Percentiles rank a stretch among this genome's conserved stretches.
Conservation (phyloP, 306 rosid genomes). For the Trifolium fragiferum region DNA sequence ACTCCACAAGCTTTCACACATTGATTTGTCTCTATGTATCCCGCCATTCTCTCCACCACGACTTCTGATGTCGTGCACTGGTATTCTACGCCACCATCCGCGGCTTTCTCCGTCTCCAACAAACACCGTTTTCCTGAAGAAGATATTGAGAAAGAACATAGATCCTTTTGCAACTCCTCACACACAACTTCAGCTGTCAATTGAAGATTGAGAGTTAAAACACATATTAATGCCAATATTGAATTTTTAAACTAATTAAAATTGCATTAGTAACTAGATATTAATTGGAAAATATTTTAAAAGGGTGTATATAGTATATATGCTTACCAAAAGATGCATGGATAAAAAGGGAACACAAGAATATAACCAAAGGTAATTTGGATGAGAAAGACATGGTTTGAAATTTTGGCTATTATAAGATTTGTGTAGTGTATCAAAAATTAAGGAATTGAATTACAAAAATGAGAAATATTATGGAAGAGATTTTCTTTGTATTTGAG, state of each 20-base stretch:
- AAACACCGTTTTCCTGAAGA: constrained; percentile 86
- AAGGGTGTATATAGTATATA: neutral
- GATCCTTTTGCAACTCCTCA: constrained; percentile 60
- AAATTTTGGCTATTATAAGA: neutral
- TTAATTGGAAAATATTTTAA: neutral
- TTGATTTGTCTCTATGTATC: constrained; percentile 65
- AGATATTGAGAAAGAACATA: constrained; percentile 78
- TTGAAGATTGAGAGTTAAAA: neutral
- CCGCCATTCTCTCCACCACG: constrained; percentile 69
- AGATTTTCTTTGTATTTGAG: neutral
- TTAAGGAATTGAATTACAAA: neutral
- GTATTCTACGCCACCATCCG: constrained; percentile 53
- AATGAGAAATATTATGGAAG: neutral
- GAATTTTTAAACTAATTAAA: neutral
- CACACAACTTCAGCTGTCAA: constrained; percentile 62
- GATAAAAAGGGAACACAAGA: constrained; percentile 58
- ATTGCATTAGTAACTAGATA: neutral
- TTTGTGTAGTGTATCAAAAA: neutral
- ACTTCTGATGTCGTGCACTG: constrained; percentile 83
- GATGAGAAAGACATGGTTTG: constrained; percentile 54
- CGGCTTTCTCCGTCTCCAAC: constrained; percentile 61
- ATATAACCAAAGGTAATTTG: constrained; percentile 49
- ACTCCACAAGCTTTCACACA: constrained; percentile 81
- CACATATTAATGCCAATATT: neutral
- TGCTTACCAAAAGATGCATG: constrained; percentile 60